Evolutionary conservation across 441 rosid species (phyloP), one percentile per base, ranked within the genome.

Genomic region (Melastoma candidum): DNA sequence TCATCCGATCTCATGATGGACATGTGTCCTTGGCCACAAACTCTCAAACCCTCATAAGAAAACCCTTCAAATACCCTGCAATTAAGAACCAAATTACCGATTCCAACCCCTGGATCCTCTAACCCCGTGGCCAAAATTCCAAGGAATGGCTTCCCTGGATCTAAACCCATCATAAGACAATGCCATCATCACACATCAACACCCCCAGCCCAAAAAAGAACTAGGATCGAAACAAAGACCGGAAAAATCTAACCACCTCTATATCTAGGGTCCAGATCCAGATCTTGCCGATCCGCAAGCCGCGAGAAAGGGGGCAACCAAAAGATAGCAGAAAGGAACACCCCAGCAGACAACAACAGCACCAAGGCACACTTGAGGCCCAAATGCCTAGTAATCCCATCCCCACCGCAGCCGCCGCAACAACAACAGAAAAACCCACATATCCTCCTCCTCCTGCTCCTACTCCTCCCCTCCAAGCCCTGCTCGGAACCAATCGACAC

Each of bases 251-350:
- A 64, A 54, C 54, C 55, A 88, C 96, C 92, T 79, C 71, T 71
- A 60, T 79, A 83, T 61, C 71, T 72, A 65, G 78, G 77, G 74
- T 83, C 89, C 58, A 75, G 89, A 83, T 77, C 79, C 68, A 77
- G 81, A 73, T 68, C 68, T 51, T 63, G 65, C 8, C 60, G 84
- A 80, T 65, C 83, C 61, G 73, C 49, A 17, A 54, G 72, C 17
- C 61, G 65, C 55, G 81, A 68, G 65, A 81, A 78, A 22, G 93
- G 95, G 49, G 87, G 85, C 71, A 87, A 54, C 89, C 87, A 72
- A 67, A 87, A 87, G 65, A 82, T 60, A 63, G 89, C 93, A 26
- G 95, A 84, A 6, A 87, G 77, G 70, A 84, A 75, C 56, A 81
- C 72, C 7, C 85, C 76, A 11, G 71, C 67, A n/a, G 92, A 81